phyloP scores from a whole-genome alignment of 352 stramenopile genomes.

The Blastocystis sp. region DNA sequence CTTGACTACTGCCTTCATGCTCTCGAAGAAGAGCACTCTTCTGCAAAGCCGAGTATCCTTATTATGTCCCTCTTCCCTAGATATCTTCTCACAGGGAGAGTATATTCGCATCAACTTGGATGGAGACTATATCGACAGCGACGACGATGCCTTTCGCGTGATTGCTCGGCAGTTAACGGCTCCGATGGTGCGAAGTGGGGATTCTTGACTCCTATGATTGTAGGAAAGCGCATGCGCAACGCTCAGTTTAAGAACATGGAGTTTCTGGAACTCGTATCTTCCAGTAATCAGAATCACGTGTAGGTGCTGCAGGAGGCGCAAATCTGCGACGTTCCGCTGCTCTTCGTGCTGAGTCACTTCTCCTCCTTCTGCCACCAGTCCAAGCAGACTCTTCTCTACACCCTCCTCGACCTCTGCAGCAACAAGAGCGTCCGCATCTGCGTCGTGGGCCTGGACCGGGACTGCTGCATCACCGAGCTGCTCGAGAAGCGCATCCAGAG shows the following conservation, averaged over 20 bases:
- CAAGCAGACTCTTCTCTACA: constrained; percentile 66
- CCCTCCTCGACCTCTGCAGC: constrained; percentile 49
- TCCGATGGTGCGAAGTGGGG: constrained; percentile 18
- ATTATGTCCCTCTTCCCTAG: not conserved
- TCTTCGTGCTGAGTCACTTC: constrained; percentile 57
- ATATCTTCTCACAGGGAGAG: constrained; percentile 11
- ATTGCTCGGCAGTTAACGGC: constrained; percentile 26
- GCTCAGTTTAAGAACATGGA: constrained; percentile 60
- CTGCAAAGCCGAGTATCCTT: not conserved
- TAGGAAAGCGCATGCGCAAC: constrained; percentile 48
- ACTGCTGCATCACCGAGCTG: constrained; percentile 34
- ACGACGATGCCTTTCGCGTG: constrained; percentile 46
- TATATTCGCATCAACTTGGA: constrained; percentile 43
- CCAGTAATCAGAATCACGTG: not conserved
- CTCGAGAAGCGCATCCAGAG: constrained; percentile 51
- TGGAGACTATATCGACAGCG: constrained; percentile 53
- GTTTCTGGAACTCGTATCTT: constrained; percentile 27
- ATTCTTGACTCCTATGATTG: not conserved
- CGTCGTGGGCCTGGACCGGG: constrained; percentile 18
- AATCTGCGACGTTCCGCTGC: constrained; percentile 35
- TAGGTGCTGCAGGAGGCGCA: constrained; percentile 49
- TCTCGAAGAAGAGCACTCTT: not conserved
- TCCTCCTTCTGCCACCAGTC: constrained; percentile 51
- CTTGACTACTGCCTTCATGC: constrained; percentile 22
- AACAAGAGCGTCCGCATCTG: constrained; percentile 28